These are phyloP conservation scores for Pseudocercospora fuligena DNA, from an alignment of 2,329 filamentous ascomycete genomes.

Conservation along the genomic window DNA sequence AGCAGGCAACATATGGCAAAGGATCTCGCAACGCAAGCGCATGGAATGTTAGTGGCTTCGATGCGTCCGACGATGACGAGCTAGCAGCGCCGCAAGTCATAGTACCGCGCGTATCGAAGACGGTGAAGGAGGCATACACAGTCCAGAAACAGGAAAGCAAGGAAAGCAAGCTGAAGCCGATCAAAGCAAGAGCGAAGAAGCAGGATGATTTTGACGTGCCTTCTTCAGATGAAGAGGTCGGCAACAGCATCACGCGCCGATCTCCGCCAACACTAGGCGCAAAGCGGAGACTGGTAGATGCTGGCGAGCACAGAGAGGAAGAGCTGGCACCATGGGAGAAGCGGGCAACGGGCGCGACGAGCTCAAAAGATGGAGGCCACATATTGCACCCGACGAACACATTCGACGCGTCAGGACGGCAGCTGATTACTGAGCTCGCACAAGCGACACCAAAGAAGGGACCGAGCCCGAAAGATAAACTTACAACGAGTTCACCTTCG, in stretches of 20 bases:
- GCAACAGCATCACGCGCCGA: constrained; percentile 24
- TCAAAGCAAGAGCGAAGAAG: constrained; percentile 23
- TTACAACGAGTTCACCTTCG: background rate
- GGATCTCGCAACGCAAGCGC: constrained; percentile 26
- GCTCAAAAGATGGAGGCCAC: background rate
- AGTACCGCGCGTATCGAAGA: constrained; percentile 1
- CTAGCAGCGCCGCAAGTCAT: constrained; percentile 5
- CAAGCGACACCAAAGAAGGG: background rate
- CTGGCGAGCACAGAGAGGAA: constrained; percentile 15
- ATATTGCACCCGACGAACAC: background rate
- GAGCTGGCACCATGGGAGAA: constrained; percentile 38
- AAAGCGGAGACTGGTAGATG: constrained; percentile 24
- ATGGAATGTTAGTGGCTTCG: constrained; percentile 25
- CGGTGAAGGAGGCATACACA: constrained; percentile 23
- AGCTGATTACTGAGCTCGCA: constrained; percentile 10
- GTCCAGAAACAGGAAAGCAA: constrained; percentile 24
- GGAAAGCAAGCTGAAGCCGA: constrained; percentile 13
- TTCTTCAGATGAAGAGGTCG: constrained; percentile 39
- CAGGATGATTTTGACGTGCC: constrained; percentile 51
- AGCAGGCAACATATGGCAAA: constrained; percentile 34
- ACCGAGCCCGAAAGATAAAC: background rate
- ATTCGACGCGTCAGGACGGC: constrained; percentile 5
- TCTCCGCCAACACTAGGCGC: constrained; percentile 23
- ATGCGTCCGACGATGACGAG: constrained; percentile 31
- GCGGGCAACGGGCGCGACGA: constrained; percentile 10